These are phyloP conservation scores for Arabis hirsuta DNA, from an alignment of 345 rosid genomes.

Conservation along the genomic window DNA sequence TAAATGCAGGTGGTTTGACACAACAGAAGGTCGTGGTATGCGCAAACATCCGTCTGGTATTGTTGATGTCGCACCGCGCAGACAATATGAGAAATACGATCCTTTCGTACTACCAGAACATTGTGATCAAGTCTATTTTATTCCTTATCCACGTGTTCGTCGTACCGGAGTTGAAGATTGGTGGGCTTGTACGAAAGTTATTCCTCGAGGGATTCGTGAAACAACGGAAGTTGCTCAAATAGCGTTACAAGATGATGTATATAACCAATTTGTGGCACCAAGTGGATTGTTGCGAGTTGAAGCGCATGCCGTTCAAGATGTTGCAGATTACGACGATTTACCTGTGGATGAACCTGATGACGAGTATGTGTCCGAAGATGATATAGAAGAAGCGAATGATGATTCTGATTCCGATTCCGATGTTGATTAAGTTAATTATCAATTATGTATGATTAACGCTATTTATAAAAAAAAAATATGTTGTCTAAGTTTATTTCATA, in stretches of 20 bases:
- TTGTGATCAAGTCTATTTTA: neutral
- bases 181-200: slow-evolving; percentile 4
- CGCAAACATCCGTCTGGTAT: neutral
- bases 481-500: too few species aligned
- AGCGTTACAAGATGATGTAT: neutral
- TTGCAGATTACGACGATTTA: neutral
- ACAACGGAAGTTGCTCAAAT: neutral
- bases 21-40: neutral
- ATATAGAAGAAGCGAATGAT: neutral
- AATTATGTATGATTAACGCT: too few species aligned
- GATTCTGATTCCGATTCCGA: neutral
- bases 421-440: neutral
- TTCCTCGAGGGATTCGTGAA: neutral
- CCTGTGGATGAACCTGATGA: neutral
- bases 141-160: neutral
- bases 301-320: neutral
- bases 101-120: neutral
- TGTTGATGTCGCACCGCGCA: neutral
- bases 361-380: neutral
- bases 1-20: neutral
- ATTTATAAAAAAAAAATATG: too few species aligned
- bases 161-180: neutral
- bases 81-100: neutral
- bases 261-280: neutral
- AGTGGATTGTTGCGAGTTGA: neutral